Evolutionary conservation across 371 early-diverging fungal genomes (phyloP).

Genomic region (Rhizomucor pusillus): DNA sequence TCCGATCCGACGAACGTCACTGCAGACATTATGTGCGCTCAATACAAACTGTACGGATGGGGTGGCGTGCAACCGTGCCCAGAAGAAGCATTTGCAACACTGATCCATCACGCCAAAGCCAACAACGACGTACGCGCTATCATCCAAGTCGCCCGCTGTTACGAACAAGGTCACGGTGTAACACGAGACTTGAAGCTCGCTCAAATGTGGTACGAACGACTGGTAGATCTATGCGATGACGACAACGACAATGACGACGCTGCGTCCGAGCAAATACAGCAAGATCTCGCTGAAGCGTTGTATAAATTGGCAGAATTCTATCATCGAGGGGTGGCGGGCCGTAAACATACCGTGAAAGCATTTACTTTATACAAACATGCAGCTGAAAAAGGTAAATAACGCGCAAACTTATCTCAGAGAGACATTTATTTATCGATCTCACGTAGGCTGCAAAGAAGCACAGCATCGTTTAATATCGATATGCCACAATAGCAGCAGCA

Average conservation of each 20-base stretch:
- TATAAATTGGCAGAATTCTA: slow-evolving; percentile 34
- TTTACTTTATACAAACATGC: slow-evolving; percentile 24
- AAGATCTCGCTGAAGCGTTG: slow-evolving; percentile 25
- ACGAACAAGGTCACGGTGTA: slow-evolving; percentile 82
- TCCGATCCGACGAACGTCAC: not conserved
- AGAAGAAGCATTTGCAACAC: slow-evolving; percentile 20
- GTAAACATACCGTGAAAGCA: slow-evolving; percentile 18
- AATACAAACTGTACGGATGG: slow-evolving; percentile 41
- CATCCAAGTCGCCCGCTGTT: slow-evolving; percentile 59
- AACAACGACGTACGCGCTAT: slow-evolving; percentile 18
- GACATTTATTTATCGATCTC: too few relatives aligned
- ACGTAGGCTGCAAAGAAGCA: slow-evolving; percentile 1
- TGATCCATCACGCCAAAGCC: slow-evolving; percentile 27
- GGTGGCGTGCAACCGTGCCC: slow-evolving; percentile 20
- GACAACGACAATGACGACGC: slow-evolving; percentile 4
- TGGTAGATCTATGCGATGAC: slow-evolving; percentile 25
- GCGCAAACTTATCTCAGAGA: too few relatives aligned
- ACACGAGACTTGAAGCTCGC: slow-evolving; percentile 63
- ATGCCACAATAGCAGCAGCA: not conserved
- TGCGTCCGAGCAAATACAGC: not conserved
- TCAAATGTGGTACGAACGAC: slow-evolving; percentile 73
- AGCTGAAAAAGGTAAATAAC: slow-evolving; percentile 9
- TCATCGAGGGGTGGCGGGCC: slow-evolving; percentile 15
- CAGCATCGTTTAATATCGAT: not conserved
- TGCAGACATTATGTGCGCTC: slow-evolving; percentile 32